A percentile compares a stretch with the other conserved stretches of the same genome.
Evolutionary conservation across 2,329 filamentous ascomycete species (phyloP).

Genomic region (Parasarocladium wereldwijsianum): DNA sequence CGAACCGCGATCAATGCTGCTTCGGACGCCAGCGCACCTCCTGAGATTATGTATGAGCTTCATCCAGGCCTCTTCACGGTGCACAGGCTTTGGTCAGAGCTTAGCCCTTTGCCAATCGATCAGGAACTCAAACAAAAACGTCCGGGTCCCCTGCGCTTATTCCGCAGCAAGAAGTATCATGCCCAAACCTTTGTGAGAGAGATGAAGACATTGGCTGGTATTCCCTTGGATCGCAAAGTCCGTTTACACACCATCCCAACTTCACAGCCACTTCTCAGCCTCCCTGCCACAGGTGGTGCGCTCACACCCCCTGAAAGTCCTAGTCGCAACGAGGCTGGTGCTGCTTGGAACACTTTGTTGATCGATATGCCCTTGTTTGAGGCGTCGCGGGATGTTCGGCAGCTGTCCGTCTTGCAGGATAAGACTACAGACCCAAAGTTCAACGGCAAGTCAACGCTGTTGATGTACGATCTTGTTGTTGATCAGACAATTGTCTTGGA

Average conservation of each 20-base stretch:
- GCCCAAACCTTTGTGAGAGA: constrained; percentile 64
- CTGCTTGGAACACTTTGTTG: constrained; percentile 26
- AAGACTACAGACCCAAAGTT: constrained; percentile 59
- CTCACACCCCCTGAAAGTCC: constrained; percentile 27
- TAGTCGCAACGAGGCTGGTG: constrained; percentile 12
- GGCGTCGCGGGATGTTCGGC: constrained; percentile 13
- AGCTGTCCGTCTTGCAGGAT: constrained; percentile 30
- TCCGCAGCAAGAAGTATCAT: constrained; percentile 55
- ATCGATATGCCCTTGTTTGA: constrained; percentile 40
- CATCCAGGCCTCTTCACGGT: constrained; percentile 76
- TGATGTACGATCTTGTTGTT: constrained; percentile 50
- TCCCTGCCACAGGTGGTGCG: constrained; percentile 18
- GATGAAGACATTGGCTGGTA: constrained; percentile 52
- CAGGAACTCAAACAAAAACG: constrained; percentile 46
- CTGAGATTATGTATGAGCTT: constrained; percentile 68
- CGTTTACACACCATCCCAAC: constrained; percentile 56
- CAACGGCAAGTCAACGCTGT: constrained; percentile 57
- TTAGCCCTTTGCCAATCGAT: constrained; percentile 39
- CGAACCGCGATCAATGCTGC: constrained; percentile 68
- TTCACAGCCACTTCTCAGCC: no score
- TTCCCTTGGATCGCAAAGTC: constrained; percentile 59
- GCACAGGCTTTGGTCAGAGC: constrained; percentile 57
- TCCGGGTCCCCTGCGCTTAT: constrained; percentile 47
- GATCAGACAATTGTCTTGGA: constrained; percentile 74
- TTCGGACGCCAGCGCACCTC: constrained; percentile 31